Conservation (phyloP, 176 grass and related monocot species). For the Poa pratensis region DNA sequence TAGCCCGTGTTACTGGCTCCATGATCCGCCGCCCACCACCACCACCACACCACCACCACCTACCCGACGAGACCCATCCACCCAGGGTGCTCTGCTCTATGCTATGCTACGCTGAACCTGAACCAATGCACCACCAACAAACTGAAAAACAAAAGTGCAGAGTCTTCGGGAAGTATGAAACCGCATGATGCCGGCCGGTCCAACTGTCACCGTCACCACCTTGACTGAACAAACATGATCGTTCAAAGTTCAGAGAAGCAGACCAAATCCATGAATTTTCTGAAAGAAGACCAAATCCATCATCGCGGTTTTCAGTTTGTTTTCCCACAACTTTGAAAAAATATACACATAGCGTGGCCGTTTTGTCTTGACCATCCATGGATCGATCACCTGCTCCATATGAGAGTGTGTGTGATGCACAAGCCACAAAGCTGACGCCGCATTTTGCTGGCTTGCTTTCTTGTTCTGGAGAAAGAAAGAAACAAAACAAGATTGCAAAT, state of each 20-base stretch:
- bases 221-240: slow-evolving; percentile 2
- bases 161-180: background rate
- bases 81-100: background rate
- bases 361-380: background rate
- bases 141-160: background rate
- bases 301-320: background rate
- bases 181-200: slow-evolving; percentile 26
- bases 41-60: slow-evolving; percentile 32
- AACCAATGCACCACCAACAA: slow-evolving; percentile 38
- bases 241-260: background rate
- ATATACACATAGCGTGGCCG: background rate
- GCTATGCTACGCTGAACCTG: background rate
- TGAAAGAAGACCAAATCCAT: background rate
- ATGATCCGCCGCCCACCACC: slow-evolving; percentile 50
- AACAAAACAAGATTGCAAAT: background rate
- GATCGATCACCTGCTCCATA: slow-evolving; percentile 34
- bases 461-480: background rate
- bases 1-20: slow-evolving; percentile 39
- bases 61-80: background rate
- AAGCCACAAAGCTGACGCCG: background rate
- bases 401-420: background rate
- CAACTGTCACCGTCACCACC: slow-evolving; percentile 30
- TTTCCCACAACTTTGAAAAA: slow-evolving; percentile 27
- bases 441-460: background rate
- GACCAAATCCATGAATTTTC: slow-evolving; percentile 6